phyloP scores from a whole-genome alignment of 805 yeast genomes.

The Wickerhamomyces rabaulensis region DNA sequence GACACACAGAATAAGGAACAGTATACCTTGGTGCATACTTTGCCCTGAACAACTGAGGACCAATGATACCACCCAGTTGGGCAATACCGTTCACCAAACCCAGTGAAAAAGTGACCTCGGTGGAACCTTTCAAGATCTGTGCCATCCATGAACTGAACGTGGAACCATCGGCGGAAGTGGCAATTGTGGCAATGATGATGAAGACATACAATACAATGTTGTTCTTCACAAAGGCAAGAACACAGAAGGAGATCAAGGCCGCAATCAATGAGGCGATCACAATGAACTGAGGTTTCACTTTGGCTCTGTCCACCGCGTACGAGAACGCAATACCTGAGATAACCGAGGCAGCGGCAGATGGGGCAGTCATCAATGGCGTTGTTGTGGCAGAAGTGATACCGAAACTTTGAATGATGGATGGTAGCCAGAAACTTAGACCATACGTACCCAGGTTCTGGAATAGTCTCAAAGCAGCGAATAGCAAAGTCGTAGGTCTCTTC shows the following conservation, averaged over 20 bases:
- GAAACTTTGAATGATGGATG: slow-evolving; percentile 10
- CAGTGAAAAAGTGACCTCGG: slow-evolving; percentile 8
- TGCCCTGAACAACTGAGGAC: slow-evolving; percentile 12
- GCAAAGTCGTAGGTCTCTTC: slow-evolving; percentile 6
- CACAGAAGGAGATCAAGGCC: slow-evolving; percentile 1
- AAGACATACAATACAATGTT: slow-evolving; percentile 6
- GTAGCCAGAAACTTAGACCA: slow-evolving; percentile 14
- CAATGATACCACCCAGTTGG: slow-evolving; percentile 11
- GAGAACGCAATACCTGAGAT: slow-evolving; percentile 12
- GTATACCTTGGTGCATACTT: slow-evolving; percentile 9
- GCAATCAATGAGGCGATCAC: not conserved
- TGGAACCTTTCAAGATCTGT: slow-evolving; percentile 6
- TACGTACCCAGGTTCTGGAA: slow-evolving; percentile 13
- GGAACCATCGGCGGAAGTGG: slow-evolving; percentile 9
- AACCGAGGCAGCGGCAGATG: slow-evolving; percentile 12
- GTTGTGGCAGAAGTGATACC: slow-evolving; percentile 9
- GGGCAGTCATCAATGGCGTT: slow-evolving; percentile 30
- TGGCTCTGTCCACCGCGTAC: slow-evolving; percentile 11
- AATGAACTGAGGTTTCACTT: slow-evolving; percentile 2
- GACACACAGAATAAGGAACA: slow-evolving; percentile 7
- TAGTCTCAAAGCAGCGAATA: slow-evolving; percentile 8
- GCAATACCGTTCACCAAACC: slow-evolving; percentile 6
- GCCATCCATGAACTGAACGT: slow-evolving; percentile 8
- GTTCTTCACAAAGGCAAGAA: slow-evolving; percentile 4
- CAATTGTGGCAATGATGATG: slow-evolving; percentile 7